Percentiles rank a stretch among this genome's conserved stretches.
Evolutionary conservation across 208 protist genomes (phyloP).

Genomic region (Borovskyia barvae): DNA sequence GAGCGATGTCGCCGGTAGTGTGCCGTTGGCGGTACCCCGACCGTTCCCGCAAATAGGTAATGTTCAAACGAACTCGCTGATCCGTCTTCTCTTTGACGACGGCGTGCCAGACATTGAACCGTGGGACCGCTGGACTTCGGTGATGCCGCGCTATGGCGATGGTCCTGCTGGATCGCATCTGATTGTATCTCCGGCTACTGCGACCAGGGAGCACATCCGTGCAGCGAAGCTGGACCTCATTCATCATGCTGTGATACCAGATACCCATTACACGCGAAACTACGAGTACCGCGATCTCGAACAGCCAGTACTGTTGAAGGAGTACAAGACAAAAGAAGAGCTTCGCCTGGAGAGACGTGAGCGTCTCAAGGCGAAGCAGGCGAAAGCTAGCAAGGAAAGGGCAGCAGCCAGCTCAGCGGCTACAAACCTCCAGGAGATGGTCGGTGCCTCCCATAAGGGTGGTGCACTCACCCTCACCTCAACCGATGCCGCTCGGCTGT

Average conservation of each 20-base stretch:
- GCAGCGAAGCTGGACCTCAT: constrained; percentile 33
- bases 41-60: constrained; percentile 1
- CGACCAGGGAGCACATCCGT: constrained; percentile 9
- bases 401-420: constrained; percentile 12
- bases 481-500: constrained; percentile 5
- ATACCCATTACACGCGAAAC: constrained; percentile 51
- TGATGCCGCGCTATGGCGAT: constrained; percentile 60
- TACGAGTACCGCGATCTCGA: constrained; percentile 35
- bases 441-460: neutral
- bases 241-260: constrained; percentile 55
- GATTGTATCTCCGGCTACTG: constrained; percentile 13
- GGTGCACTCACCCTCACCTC: neutral
- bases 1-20: neutral
- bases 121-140: constrained; percentile 75
- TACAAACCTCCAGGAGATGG: neutral
- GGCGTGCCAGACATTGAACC: constrained; percentile 83
- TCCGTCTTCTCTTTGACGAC: constrained; percentile 43
- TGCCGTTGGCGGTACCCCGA: neutral
- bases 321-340: constrained; percentile 60
- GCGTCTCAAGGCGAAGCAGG: constrained; percentile 45
- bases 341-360: constrained; percentile 64
- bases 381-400: constrained; percentile 33
- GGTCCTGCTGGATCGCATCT: neutral
- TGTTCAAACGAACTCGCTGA: constrained; percentile 37
- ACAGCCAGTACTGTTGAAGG: constrained; percentile 24